These are phyloP conservation scores for Acanthamoeba lugdunensis DNA, from an alignment of 208 protist genomes.

Conservation along the genomic window DNA sequence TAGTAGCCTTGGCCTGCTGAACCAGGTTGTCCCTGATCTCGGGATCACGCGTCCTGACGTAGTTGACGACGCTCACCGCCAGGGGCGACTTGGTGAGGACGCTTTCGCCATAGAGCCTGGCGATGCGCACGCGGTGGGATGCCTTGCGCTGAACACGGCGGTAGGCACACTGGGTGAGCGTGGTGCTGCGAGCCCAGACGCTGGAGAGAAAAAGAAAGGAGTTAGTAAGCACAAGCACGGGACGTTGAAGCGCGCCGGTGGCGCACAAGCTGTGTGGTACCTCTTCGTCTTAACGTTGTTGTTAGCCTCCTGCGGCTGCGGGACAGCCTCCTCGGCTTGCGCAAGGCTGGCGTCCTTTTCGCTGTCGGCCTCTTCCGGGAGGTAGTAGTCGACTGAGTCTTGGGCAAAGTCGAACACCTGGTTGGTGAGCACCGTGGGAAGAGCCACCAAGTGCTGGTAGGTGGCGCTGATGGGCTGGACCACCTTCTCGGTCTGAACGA, in stretches of 20 bases:
- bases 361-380: constrained; percentile 1
- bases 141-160: neutral
- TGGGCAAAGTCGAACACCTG: constrained; percentile 51
- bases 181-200: neutral
- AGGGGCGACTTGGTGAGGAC: neutral
- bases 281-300: neutral
- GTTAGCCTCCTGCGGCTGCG: neutral
- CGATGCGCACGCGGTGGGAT: neutral
- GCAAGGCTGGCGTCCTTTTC: neutral
- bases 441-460: neutral
- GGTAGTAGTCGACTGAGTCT: constrained; percentile 27
- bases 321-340: neutral
- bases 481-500: neutral
- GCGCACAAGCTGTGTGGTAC: neutral
- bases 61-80: neutral
- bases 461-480: constrained; percentile 11
- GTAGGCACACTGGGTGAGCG: neutral
- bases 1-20: neutral
- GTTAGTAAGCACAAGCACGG: neutral
- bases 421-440: neutral
- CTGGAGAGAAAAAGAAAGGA: neutral
- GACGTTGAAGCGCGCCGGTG: neutral
- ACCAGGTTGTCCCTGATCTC: neutral
- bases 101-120: constrained; percentile 3
- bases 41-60: neutral